Evolutionary conservation across 257 asterid genomes (phyloP).

Genomic region (Leptodermis oblonga): DNA sequence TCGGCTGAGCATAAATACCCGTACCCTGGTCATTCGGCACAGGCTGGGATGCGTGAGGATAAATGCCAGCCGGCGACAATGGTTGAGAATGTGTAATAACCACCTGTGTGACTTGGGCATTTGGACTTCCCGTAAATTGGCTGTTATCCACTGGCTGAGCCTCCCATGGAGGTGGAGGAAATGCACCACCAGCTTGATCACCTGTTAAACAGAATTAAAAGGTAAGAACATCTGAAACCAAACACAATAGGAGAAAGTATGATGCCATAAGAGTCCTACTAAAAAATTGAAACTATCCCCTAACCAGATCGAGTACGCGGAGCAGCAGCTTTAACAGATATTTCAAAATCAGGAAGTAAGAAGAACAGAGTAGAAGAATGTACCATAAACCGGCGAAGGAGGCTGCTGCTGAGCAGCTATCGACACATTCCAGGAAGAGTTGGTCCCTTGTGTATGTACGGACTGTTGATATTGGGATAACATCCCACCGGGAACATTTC

Average conservation of each 20-base stretch:
- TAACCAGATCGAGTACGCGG: not conserved
- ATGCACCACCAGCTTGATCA: constrained; percentile 37
- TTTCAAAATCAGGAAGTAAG: not conserved
- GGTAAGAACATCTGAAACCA: not conserved
- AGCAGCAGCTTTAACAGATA: not conserved
- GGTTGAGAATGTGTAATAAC: constrained; percentile 30
- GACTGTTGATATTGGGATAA: constrained; percentile 50
- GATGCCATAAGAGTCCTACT: not conserved
- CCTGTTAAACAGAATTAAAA: constrained; percentile 32
- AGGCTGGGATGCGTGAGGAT: constrained; percentile 39
- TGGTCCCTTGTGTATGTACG: constrained; percentile 47
- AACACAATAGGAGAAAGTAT: not conserved
- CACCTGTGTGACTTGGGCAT: constrained; percentile 37
- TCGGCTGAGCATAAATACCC: constrained; percentile 46
- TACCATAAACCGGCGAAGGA: constrained; percentile 70
- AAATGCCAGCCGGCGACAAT: constrained; percentile 34
- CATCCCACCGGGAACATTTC: constrained; percentile 44
- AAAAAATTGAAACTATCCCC: not conserved
- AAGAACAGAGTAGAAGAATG: not conserved
- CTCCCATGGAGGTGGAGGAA: constrained; percentile 99
- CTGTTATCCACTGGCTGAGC: constrained; percentile 46
- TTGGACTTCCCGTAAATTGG: constrained; percentile 36
- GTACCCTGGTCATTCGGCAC: constrained; percentile 33
- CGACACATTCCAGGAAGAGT: constrained; percentile 60
- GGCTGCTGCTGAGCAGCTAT: constrained; percentile 66